Evolutionary conservation across 176 grass and related monocot genomes (phyloP).

Genomic region (Cenchrus americanus): DNA sequence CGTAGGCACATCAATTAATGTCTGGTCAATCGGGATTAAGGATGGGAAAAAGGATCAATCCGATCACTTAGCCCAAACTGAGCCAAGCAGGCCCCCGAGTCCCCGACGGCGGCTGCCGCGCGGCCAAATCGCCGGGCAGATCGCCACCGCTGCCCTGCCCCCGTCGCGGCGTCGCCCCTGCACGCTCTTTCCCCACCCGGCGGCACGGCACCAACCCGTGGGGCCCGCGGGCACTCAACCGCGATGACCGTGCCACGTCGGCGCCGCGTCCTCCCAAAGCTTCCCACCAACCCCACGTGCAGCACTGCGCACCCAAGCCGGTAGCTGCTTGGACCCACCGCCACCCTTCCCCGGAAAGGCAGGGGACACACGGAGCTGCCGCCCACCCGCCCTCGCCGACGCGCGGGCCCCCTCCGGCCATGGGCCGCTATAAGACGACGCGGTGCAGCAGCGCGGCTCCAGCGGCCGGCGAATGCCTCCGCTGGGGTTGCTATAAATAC

Average conservation of each 20-base stretch:
- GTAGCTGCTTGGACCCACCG: neutral
- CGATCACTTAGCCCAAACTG: neutral
- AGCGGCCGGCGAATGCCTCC: constrained; percentile 13
- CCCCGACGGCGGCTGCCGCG: neutral
- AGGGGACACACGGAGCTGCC: too few relatives aligned
- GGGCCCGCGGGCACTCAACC: neutral
- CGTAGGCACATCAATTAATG: neutral
- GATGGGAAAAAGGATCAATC: neutral
- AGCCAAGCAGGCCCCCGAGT: neutral
- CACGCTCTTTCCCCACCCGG: neutral
- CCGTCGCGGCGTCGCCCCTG: constrained; percentile 10
- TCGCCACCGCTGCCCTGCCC: neutral
- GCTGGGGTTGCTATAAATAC: constrained; percentile 15
- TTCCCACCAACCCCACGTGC: constrained; percentile 51
- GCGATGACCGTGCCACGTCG: constrained; percentile 47
- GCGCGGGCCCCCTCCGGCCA: neutral
- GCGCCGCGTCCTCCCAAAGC: constrained; percentile 33
- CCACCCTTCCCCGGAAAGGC: neutral
- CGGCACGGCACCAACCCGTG: constrained; percentile 1
- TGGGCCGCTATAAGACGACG: neutral
- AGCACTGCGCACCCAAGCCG: neutral
- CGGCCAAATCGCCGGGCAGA: constrained; percentile 18
- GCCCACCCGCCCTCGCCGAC: neutral
- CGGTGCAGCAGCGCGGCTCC: constrained; percentile 4
- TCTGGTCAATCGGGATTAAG: too few relatives aligned